A percentile compares a stretch with the other conserved stretches of the same genome.
Conservation (phyloP, 1,139 yeast species). For the Wickerhamomyces sp. region DNA sequence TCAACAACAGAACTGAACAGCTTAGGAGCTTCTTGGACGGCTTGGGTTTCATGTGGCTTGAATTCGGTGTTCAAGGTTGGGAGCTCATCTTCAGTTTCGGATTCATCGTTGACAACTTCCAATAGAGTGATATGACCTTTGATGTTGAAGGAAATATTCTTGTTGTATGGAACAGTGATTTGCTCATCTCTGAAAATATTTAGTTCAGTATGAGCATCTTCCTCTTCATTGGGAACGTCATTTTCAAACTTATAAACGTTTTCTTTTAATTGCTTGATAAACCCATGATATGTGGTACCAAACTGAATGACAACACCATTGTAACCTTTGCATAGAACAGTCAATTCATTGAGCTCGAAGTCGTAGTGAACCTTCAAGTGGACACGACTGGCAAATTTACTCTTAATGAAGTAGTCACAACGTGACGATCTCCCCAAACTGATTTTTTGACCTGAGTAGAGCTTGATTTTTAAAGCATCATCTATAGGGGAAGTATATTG, state of each 20-base stretch:
- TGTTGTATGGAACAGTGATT: conserved; percentile 49
- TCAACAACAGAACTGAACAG: background rate
- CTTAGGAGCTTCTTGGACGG: background rate
- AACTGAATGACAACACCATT: conserved; percentile 31
- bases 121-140: conserved; percentile 28
- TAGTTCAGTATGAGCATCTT: conserved; percentile 34
- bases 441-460: conserved; percentile 15
- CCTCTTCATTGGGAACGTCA: conserved; percentile 17
- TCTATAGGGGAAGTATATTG: conserved; percentile 2
- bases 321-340: conserved; percentile 31
- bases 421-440: conserved; percentile 40
- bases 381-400: conserved; percentile 62
- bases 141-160: conserved; percentile 51
- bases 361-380: conserved; percentile 44
- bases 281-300: conserved; percentile 25
- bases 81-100: conserved; percentile 32
- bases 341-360: conserved; percentile 24
- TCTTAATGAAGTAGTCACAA: conserved; percentile 46
- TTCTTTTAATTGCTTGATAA: conserved; percentile 13
- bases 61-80: conserved; percentile 15
- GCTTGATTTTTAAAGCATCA: conserved; percentile 12
- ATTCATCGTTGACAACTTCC: conserved; percentile 23
- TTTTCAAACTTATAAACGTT: conserved; percentile 14
- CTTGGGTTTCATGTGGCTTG: background rate
- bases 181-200: conserved; percentile 50